Evolutionary conservation across 2,329 filamentous ascomycete species (phyloP).

Genomic region (Dryadomyces quercivorus): DNA sequence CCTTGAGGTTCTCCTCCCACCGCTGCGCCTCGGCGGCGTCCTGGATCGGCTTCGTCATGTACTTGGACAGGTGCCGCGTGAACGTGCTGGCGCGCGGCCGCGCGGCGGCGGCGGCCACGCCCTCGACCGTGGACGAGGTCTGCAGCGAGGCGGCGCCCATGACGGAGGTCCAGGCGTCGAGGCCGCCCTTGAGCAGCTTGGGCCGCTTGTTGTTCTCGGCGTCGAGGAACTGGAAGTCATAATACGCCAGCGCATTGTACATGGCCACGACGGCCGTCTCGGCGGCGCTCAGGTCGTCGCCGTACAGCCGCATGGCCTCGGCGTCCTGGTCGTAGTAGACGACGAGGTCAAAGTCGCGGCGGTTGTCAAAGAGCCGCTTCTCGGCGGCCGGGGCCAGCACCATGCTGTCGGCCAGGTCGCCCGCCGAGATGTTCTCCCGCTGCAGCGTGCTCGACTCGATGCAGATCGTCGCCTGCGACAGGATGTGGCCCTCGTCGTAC

Average conservation of each 20-base stretch:
- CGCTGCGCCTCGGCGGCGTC: slow-evolving; percentile 62
- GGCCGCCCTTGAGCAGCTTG: slow-evolving; percentile 66
- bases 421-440: slow-evolving; percentile 52
- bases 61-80: slow-evolving; percentile 28
- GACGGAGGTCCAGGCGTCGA: slow-evolving; percentile 79
- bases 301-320: slow-evolving; percentile 34
- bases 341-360: slow-evolving; percentile 70
- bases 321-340: slow-evolving; percentile 79
- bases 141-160: slow-evolving; percentile 56
- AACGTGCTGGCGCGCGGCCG: slow-evolving; percentile 11
- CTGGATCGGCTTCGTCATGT: slow-evolving; percentile 55
- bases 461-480: slow-evolving; percentile 72
- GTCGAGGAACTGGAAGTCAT: slow-evolving; percentile 44
- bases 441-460: slow-evolving; percentile 69
- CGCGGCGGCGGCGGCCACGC: slow-evolving; percentile 8
- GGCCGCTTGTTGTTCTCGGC: slow-evolving; percentile 38
- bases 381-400: slow-evolving; percentile 64
- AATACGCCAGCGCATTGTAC: slow-evolving; percentile 68
- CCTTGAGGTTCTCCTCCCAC: slow-evolving; percentile 66
- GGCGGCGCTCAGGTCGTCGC: slow-evolving; percentile 6
- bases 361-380: slow-evolving; percentile 56
- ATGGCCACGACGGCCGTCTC: slow-evolving; percentile 55
- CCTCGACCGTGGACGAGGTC: slow-evolving; percentile 20
- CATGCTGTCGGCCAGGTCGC: slow-evolving; percentile 53
- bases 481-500: slow-evolving; percentile 84